Percentiles rank a stretch among this genome's conserved stretches.
These are phyloP conservation scores for Globisporangium middletonii DNA, from an alignment of 352 stramenopile genomes.

Conservation along the genomic window DNA sequence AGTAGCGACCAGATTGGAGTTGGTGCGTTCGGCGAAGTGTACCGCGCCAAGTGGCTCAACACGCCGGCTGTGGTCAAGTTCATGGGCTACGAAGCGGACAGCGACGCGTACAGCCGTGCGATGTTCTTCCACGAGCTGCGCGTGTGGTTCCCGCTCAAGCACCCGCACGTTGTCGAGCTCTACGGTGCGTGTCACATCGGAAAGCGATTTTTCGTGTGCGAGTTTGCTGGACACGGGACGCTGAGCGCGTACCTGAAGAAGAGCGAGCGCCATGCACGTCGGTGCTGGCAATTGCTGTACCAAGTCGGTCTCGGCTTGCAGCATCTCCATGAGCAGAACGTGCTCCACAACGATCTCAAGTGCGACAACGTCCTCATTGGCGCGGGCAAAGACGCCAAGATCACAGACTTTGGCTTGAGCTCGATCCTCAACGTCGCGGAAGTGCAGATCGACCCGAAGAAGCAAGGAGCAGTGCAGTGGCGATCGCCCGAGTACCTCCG, in stretches of 20 bases:
- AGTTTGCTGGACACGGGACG: conserved; percentile 6
- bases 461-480: conserved; percentile 7
- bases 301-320: conserved; percentile 23
- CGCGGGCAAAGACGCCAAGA: conserved; percentile 13
- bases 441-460: conserved; percentile 1
- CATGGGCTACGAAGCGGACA: background rate
- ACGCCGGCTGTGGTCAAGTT: conserved; percentile 15
- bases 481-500: conserved; percentile 11
- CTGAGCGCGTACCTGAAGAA: background rate
- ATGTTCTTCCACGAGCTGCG: conserved; percentile 15
- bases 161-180: conserved; percentile 15
- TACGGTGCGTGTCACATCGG: conserved; percentile 19
- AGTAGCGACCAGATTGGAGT: background rate
- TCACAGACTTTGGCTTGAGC: conserved; percentile 23
- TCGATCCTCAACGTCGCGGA: conserved; percentile 2
- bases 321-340: conserved; percentile 16
- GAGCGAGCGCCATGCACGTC: background rate
- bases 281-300: conserved; percentile 3
- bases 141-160: conserved; percentile 15
- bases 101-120: background rate
- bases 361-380: conserved; percentile 32
- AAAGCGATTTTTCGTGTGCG: conserved; percentile 12
- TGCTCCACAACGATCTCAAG: conserved; percentile 12
- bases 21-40: conserved; percentile 6
- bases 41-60: conserved; percentile 1